Conservation (phyloP, 768 basidiomycete species). For the Suillus alpinus region DNA sequence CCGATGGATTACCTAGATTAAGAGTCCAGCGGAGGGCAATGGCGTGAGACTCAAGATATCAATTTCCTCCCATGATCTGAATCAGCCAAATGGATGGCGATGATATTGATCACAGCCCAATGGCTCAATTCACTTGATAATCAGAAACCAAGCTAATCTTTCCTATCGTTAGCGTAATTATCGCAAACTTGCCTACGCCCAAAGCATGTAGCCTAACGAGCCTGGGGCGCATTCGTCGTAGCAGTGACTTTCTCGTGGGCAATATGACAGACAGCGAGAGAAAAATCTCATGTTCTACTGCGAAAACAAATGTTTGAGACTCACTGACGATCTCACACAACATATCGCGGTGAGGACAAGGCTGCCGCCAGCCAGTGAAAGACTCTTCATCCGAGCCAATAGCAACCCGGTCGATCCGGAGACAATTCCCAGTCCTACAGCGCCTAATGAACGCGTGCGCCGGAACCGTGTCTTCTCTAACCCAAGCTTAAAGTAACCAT, state of each 20-base stretch:
- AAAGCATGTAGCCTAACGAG: neutral
- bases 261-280: conserved; percentile 12
- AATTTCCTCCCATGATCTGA: conserved; percentile 14
- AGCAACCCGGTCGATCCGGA: neutral
- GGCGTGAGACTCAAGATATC: conserved; percentile 19
- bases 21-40: conserved; percentile 5
- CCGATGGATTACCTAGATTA: conserved; percentile 26
- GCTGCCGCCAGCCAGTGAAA: conserved; percentile 8
- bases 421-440: conserved; percentile 4
- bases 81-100: neutral
- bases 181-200: neutral
- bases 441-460: conserved; percentile 1
- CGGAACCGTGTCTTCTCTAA: conserved; percentile 3
- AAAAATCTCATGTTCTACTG: conserved; percentile 7
- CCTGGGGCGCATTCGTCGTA: neutral
- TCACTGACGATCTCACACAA: conserved; percentile 6
- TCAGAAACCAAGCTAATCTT: neutral
- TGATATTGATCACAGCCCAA: neutral
- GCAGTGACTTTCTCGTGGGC: conserved; percentile 4
- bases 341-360: conserved; percentile 3
- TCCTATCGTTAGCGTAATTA: neutral
- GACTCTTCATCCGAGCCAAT: conserved; percentile 3
- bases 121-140: neutral
- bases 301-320: conserved; percentile 8
- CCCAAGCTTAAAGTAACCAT: neutral